Base-by-base conservation (phyloP, 176 grass and related monocot species). In the Dendrocalamus sinicus region DNA sequence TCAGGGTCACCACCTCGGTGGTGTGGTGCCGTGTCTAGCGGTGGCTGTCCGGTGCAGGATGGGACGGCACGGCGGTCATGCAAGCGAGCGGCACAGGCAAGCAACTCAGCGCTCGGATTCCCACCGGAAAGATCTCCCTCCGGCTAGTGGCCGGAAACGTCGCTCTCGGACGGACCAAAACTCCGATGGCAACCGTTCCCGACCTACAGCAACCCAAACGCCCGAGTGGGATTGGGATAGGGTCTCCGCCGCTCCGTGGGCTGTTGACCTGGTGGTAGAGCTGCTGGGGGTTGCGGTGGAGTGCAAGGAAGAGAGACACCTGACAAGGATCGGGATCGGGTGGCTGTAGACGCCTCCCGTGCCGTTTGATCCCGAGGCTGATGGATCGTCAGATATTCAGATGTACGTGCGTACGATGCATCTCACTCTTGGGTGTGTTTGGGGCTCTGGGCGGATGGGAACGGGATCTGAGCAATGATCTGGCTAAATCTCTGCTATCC, bases 111-210 rank as follows among this genome's bases (percentile, higher is more conserved):
- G 24, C 61, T 13, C 12, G 5, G 67, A 57, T 78, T 52, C 80
- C 80, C 86, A 23, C 37, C 19, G 1, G 54, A 51, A 47, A 11
- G 64, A 75, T 73, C 44, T 2, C 48, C 13, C 4, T 1, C 10
- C 77, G 44, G 24, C 24, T 37, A 46, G 54, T 39, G 81, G 24
- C 70, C 1, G 13, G 20, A 26, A 30, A 32, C 81, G 69, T 83
- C 41, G 69, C 24, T 22, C 7, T 62, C 81, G 3, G 6, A 3
- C 81, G 3, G 3, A 3, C 23, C 23, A 23, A 73, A 55, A 73
- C 61, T 15, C 53, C 26, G 55, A 83, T 12, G 81, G 81, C 69
- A 15, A 73, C 70, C 24, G 45, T 20, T n/a, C 45, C 30, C 37
- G 9, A 44, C 67, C 44, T 10, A 45, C 44, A 22, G 53, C 44